These are phyloP conservation scores for Blastobotrys terrestris DNA, from an alignment of 805 yeast genomes.

Conservation along the genomic window DNA sequence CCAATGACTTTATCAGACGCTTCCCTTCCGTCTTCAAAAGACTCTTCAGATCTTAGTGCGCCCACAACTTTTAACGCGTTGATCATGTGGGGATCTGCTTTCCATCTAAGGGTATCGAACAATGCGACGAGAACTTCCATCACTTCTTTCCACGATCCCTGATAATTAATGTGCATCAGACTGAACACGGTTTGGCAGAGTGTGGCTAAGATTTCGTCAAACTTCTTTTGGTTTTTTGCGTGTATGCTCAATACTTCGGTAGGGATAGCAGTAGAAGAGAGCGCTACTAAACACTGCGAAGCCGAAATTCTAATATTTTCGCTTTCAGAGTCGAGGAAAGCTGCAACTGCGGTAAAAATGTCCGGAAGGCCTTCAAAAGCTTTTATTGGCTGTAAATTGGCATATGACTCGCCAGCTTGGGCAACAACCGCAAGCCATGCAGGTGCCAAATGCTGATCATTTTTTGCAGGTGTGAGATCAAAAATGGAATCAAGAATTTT, in stretches of 20 bases:
- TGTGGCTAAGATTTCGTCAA: constrained; percentile 34
- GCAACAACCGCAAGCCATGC: constrained; percentile 95
- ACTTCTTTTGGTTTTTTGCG: constrained; percentile 18
- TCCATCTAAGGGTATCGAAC: constrained; percentile 54
- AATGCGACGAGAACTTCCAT: constrained; percentile 60
- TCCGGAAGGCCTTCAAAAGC: constrained; percentile 54
- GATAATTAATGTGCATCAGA: constrained; percentile 65
- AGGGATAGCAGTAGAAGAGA: constrained; percentile 61
- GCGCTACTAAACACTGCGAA: constrained; percentile 79
- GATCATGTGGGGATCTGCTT: constrained; percentile 66
- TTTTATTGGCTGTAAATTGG: constrained; percentile 44
- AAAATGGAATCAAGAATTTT: constrained; percentile 65
- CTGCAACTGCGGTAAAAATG: constrained; percentile 49
- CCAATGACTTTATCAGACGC: constrained; percentile 79
- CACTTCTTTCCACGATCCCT: constrained; percentile 67
- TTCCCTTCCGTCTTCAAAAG: constrained; percentile 53
- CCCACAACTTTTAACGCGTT: constrained; percentile 69
- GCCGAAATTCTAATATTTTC: constrained; percentile 65
- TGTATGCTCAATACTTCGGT: constrained; percentile 44
- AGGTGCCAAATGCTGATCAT: constrained; percentile 82
- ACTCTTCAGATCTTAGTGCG: constrained; percentile 77
- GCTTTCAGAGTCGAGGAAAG: constrained; percentile 62
- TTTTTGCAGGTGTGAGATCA: constrained; percentile 72
- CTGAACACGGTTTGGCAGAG: constrained; percentile 52
- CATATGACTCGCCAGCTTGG: constrained; percentile 58